Conservation (phyloP, 805 yeast species). For the Alloascoidea hylecoeti region DNA sequence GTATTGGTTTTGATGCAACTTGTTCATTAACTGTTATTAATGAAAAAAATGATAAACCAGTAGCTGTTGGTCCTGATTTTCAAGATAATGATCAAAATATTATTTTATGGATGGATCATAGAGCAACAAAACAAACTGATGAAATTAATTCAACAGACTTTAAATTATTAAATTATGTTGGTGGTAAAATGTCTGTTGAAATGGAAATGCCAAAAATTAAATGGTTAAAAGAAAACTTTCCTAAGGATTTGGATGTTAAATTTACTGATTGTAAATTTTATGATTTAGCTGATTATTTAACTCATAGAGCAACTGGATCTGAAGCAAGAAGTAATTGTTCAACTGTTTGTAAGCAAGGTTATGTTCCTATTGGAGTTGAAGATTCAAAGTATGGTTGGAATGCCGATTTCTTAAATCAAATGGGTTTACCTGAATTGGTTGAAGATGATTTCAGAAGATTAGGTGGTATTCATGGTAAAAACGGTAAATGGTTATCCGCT, state of each 20-base stretch:
- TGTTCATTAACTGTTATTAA: conserved; percentile 82
- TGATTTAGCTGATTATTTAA: conserved; percentile 84
- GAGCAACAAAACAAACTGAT: conserved; percentile 74
- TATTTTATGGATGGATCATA: conserved; percentile 96
- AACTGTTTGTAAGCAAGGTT: conserved; percentile 91
- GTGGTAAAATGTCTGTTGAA: conserved; percentile 95
- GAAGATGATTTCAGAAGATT: conserved; percentile 64
- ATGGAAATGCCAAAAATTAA: conserved; percentile 97
- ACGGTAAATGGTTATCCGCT: conserved; percentile 68
- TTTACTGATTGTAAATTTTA: conserved; percentile 64
- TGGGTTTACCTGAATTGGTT: conserved; percentile 66
- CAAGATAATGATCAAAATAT: conserved; percentile 61
- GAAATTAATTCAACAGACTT: conserved; percentile 72
- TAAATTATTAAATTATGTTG: conserved; percentile 77
- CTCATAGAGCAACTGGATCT: conserved; percentile 79
- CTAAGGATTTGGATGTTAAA: conserved; percentile 30
- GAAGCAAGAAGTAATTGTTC: conserved; percentile 86
- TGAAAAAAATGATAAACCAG: conserved; percentile 49
- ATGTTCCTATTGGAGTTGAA: conserved; percentile 86
- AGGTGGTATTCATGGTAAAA: conserved; percentile 71
- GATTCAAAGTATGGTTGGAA: conserved; percentile 86
- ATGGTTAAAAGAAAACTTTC: conserved; percentile 85
- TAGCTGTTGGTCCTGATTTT: conserved; percentile 90
- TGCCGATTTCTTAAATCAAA: conserved; percentile 47
- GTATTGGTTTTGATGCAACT: conserved; percentile 95